These are phyloP conservation scores for Aureobasidium sp. DNA, from an alignment of 2,329 filamentous ascomycete genomes.

Conservation along the genomic window DNA sequence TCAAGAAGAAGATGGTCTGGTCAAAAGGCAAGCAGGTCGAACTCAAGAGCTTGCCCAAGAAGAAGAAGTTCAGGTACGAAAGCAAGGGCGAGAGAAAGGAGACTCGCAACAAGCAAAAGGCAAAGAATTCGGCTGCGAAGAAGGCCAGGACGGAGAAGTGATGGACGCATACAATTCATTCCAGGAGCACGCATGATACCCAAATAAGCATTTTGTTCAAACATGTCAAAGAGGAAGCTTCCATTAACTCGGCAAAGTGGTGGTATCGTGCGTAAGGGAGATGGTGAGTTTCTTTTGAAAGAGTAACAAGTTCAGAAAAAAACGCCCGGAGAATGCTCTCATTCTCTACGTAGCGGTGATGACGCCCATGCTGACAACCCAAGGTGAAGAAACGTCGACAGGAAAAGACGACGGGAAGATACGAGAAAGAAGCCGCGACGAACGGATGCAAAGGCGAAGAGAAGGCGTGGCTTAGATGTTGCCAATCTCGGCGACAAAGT, in stretches of 20 bases:
- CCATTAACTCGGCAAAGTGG: neutral
- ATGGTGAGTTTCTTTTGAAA: neutral
- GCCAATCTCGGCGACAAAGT: constrained; percentile 84
- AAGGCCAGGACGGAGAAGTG: constrained; percentile 41
- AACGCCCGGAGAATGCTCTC: constrained; percentile 10
- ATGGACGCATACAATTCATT: constrained; percentile 12
- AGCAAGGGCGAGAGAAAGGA: constrained; percentile 70
- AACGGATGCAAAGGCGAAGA: neutral
- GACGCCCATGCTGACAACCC: constrained; percentile 11
- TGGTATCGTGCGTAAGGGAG: constrained; percentile 5
- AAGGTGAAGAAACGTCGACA: constrained; percentile 4
- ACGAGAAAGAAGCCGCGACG: constrained; percentile 1
- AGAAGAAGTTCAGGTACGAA: constrained; percentile 92
- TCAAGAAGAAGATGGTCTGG: constrained; percentile 33
- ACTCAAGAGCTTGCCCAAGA: constrained; percentile 50
- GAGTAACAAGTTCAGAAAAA: constrained; percentile 6
- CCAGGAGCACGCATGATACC: constrained; percentile 9
- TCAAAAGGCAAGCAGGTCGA: constrained; percentile 39
- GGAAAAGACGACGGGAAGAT: neutral
- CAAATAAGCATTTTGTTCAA: neutral
- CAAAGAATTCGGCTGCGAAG: constrained; percentile 63
- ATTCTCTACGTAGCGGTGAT: constrained; percentile 12
- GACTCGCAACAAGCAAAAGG: constrained; percentile 53
- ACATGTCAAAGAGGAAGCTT: neutral
- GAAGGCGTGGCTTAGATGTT: constrained; percentile 61